phyloP scores from a whole-genome alignment of 1,284 basidiomycete species.

The Heliocybe sulcata region DNA sequence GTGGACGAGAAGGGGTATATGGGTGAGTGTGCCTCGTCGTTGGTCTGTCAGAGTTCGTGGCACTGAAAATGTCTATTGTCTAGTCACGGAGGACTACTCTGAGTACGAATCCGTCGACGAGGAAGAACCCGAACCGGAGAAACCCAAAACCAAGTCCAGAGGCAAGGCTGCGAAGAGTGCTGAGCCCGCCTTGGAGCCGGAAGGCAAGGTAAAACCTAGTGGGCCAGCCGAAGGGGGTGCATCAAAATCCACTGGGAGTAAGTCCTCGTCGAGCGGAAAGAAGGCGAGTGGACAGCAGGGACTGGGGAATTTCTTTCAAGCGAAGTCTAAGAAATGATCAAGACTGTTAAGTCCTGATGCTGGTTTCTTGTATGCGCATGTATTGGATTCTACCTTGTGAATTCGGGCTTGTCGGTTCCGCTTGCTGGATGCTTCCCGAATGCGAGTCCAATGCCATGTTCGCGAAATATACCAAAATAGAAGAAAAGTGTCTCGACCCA shows the following conservation, averaged over 20 bases:
- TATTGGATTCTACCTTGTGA: no score
- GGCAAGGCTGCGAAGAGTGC: neutral
- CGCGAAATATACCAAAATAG: neutral
- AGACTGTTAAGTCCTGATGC: no score
- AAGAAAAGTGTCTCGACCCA: slow-evolving; percentile 4
- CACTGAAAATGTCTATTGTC: slow-evolving; percentile 4
- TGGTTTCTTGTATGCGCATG: no score
- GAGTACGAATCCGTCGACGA: slow-evolving; percentile 73
- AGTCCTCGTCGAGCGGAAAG: neutral
- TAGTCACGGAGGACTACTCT: slow-evolving; percentile 73
- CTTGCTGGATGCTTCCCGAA: no score
- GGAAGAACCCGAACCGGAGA: slow-evolving; percentile 25
- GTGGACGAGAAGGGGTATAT: slow-evolving; percentile 65
- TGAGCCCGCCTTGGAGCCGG: slow-evolving; percentile 6
- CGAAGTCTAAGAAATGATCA: neutral
- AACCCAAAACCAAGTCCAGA: slow-evolving; percentile 21
- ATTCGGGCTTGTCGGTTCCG: no score
- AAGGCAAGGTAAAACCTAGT: slow-evolving; percentile 23
- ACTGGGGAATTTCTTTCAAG: neutral
- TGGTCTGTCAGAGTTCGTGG: neutral
- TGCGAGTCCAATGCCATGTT: no score
- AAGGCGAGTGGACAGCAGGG: neutral
- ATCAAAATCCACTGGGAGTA: neutral
- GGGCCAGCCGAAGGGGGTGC: neutral
- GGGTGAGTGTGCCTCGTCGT: slow-evolving; percentile 33